Evolutionary conservation across 1,284 basidiomycete species (phyloP).

Genomic region (Stereum hirsutum): DNA sequence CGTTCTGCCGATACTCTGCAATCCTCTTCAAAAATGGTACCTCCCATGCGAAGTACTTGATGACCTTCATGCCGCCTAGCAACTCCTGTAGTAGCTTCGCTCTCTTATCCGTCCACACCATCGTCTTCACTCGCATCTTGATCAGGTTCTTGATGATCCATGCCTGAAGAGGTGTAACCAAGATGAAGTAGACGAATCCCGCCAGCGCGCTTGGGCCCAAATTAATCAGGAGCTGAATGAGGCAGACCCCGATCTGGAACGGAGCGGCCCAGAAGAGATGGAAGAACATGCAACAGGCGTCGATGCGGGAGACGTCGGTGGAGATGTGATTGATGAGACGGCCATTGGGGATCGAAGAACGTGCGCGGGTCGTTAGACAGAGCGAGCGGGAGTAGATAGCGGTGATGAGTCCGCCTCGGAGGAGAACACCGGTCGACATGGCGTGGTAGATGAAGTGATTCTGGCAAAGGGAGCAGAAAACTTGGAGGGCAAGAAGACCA

Average conservation of each 20-base stretch:
- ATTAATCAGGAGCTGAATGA: conserved; percentile 59
- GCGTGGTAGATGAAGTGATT: conserved; percentile 80
- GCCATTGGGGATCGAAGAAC: conserved; percentile 80
- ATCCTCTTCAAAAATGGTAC: conserved; percentile 67
- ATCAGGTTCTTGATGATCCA: conserved; percentile 73
- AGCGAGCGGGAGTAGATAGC: conserved; percentile 82
- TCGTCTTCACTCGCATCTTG: conserved; percentile 61
- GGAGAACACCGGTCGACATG: conserved; percentile 68
- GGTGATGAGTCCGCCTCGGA: conserved; percentile 83
- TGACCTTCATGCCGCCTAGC: conserved; percentile 79
- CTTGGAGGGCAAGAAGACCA: conserved; percentile 62
- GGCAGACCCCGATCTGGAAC: conserved; percentile 64
- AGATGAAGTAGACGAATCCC: conserved; percentile 74
- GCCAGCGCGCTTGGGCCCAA: conserved; percentile 78
- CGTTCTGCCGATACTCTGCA: conserved; percentile 60
- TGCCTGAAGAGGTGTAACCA: conserved; percentile 60
- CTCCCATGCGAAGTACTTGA: conserved; percentile 88
- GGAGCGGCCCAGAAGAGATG: conserved; percentile 75
- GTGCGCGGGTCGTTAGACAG: conserved; percentile 70
- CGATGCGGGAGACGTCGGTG: conserved; percentile 86
- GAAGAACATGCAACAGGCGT: conserved; percentile 83
- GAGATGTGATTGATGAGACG: conserved; percentile 90
- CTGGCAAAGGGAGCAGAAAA: conserved; percentile 58
- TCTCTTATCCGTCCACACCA: conserved; percentile 88
- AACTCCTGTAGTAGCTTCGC: conserved; percentile 80